These are phyloP conservation scores for Codiaeum variegatum DNA, from an alignment of 441 rosid species.

Conservation along the genomic window DNA sequence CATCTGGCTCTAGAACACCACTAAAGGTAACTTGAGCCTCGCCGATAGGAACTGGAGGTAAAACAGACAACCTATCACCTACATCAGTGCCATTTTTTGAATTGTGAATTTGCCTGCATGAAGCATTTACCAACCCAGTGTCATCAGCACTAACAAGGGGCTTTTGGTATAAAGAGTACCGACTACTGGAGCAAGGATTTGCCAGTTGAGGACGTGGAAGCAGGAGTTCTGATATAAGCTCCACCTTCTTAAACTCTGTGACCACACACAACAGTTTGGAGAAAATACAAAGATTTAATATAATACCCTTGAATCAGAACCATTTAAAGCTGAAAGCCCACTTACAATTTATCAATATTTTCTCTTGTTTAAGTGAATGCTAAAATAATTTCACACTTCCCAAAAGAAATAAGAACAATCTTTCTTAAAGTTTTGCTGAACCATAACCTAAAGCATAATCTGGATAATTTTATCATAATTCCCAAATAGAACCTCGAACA, in stretches of 20 bases:
- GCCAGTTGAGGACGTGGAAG: slow-evolving; percentile 39
- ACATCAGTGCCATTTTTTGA: slow-evolving; percentile 29
- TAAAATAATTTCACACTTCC: too few relatives aligned
- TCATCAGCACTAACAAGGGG: slow-evolving; percentile 30
- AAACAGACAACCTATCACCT: slow-evolving; percentile 31
- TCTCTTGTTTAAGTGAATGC: not conserved
- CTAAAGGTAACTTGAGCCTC: slow-evolving; percentile 27
- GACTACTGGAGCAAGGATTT: slow-evolving; percentile 33
- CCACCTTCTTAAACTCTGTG: slow-evolving; percentile 64
- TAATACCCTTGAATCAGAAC: not conserved
- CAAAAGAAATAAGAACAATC: too few relatives aligned
- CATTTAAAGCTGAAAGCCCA: not conserved
- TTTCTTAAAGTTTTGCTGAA: not conserved
- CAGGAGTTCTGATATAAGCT: slow-evolving; percentile 56
- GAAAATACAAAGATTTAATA: not conserved
- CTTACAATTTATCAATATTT: not conserved
- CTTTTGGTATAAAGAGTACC: slow-evolving; percentile 31
- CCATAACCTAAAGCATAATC: not conserved
- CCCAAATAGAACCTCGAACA: not conserved
- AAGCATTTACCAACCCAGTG: slow-evolving; percentile 31
- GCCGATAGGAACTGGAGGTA: slow-evolving; percentile 28
- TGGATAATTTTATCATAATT: not conserved
- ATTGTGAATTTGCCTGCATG: slow-evolving; percentile 24
- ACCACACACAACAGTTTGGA: slow-evolving; percentile 8
- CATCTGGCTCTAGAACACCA: slow-evolving; percentile 36